Base-by-base conservation (phyloP, 2,329 filamentous ascomycete genomes). In the Diaporthe australafricana region DNA sequence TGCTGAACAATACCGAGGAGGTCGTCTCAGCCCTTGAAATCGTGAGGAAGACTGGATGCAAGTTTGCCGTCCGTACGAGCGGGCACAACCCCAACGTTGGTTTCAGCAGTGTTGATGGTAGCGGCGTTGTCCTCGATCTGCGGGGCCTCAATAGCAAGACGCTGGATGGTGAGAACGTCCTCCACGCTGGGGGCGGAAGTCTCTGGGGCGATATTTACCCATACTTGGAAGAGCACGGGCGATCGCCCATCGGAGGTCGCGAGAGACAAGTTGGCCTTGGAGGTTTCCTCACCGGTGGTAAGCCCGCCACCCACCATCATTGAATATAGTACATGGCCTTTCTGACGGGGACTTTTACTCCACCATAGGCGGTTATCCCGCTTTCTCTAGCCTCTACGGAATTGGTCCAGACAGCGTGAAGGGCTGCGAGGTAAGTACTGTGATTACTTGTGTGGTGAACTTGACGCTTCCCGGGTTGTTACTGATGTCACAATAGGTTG, bases 71-170 rank as follows among this genome's bases (percentile, higher is more conserved):
- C 30, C 63, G 76, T 20, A 68, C 68, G 32, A 72, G 63, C 5
- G 74, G 75, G 1, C 75, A 75, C 27, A 76, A 76, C 30, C 71
- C 63, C 27, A 76, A 75, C 12, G 52, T 71, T 0, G 62, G 67
- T 4, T 74, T 77, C 20, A 72, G 65, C 53, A 76, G 76, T 27
- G 32, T 74, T 40, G 71, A 75, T 14, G 68, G 42, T 1, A 60
- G 57, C 7, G 76, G 77, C 0, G 35, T 76, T 53, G 65, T 78
- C 2, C 52, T 77, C 4, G 74, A 77, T 57, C 42, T 78, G 20
- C 48, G 71, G 0, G 50, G 68, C 0, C 50, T 77, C 7, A 72
- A 74, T 1, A 20, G 55, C 7, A 27, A 75, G 17, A 22, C 62
- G 5, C 22, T 75, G 32, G 57, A 70, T 9, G 22, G 52, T 17